Percentiles rank a stretch among this genome's conserved stretches.
Conservation (phyloP, 768 basidiomycete species). For the Trametes cinnabarina region DNA sequence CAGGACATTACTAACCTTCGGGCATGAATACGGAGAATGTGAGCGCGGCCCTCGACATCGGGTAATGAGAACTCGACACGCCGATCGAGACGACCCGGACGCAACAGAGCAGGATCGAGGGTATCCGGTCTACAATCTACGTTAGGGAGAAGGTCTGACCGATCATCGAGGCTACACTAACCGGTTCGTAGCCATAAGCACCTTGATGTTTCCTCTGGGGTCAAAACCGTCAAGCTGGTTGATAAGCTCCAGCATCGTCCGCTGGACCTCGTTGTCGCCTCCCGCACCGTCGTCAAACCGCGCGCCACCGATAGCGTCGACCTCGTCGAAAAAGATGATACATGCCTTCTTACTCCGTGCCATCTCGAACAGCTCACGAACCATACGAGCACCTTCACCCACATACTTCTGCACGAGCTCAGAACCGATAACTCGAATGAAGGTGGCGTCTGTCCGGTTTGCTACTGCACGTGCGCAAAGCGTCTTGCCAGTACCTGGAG, state of each 20-base stretch:
- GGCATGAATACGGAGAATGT: slow-evolving; percentile 96
- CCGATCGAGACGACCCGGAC: slow-evolving; percentile 94
- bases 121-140: slow-evolving; percentile 83
- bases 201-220: slow-evolving; percentile 98
- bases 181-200: slow-evolving; percentile 99
- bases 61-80: slow-evolving; percentile 96
- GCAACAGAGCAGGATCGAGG: slow-evolving; percentile 91
- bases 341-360: slow-evolving; percentile 98
- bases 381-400: slow-evolving; percentile 98
- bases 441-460: slow-evolving; percentile 97
- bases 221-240: slow-evolving; percentile 99
- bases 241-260: slow-evolving; percentile 98
- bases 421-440: slow-evolving; percentile 98
- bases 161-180: slow-evolving; percentile 33
- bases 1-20: slow-evolving; percentile 57
- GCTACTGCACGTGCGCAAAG: slow-evolving; percentile 98
- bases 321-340: slow-evolving; percentile 99
- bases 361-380: slow-evolving; percentile 98
- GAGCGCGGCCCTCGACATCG: slow-evolving; percentile 93
- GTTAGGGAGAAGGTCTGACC: not conserved
- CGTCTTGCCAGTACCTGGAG: slow-evolving; percentile 98
- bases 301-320: slow-evolving; percentile 97
- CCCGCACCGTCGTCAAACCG: slow-evolving; percentile 98
- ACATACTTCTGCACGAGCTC: slow-evolving; percentile 99
- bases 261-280: slow-evolving; percentile 97